Evolutionary conservation across 1,284 basidiomycete species (phyloP), one percentile per base, ranked within the genome.

Genomic region (Ustilago crameri): DNA sequence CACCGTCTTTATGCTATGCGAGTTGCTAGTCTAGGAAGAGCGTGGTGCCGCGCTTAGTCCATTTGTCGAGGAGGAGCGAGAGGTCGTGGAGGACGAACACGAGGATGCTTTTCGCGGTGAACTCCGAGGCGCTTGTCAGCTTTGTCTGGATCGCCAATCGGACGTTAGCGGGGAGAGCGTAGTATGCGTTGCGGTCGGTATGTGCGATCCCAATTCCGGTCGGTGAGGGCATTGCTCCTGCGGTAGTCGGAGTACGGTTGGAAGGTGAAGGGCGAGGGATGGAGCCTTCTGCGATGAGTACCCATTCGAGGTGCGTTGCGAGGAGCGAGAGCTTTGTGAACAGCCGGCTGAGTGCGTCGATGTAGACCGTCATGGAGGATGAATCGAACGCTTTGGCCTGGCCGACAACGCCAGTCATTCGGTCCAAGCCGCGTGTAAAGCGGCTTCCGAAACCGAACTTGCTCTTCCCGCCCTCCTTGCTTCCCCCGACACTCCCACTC

Each of bases 71-170:
- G 57, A 97, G 86, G 75, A 85, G 74, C 44, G 81, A 85, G 12
- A 87, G 61, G 59, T 88, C 87, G 47, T 91, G 90, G 78, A 98
- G 88, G 68, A 98, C 92, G 84, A 96, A 96, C 9, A 92, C 92
- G 55, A 96, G 86, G 43, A 98, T 88, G 55, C 96, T 93, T 41
- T 88, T 90, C 7, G 91, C 91, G 73, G 96, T 93, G 84, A 98
- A 98, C 76, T 97, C 93, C 17, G 92, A 93, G 8, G 89, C 87
- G 59, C 91, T 89, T 75, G 88, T 89, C 54, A 98, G 87, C 78
- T 90, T 90, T 67, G 87, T 85, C 80, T 95, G 92, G 53, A 93
- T 87, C 12, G 87, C 87, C 32, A 82, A 77, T 58, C 90, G 89
- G 56, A 90, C 81, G 58, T 91, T 89, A 34, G 84, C 56, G 3